These are phyloP conservation scores for Stygiomarasmius scandens DNA, from an alignment of 1,284 basidiomycete genomes.

Conservation along the genomic window DNA sequence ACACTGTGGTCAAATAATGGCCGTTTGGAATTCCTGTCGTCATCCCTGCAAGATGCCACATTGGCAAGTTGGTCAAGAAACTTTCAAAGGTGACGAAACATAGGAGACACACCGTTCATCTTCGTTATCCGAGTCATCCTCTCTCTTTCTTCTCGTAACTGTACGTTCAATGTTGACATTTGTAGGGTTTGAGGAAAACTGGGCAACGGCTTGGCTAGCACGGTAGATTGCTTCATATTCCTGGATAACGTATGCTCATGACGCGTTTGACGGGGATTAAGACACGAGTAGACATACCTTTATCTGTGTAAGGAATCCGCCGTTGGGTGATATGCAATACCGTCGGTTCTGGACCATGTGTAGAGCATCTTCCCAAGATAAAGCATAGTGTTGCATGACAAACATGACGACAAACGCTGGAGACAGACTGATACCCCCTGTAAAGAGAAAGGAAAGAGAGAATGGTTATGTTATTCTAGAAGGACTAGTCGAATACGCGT, in stretches of 20 bases:
- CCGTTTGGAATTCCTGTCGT: constrained; percentile 51
- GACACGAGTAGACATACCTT: constrained; percentile 58
- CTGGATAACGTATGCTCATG: constrained; percentile 36
- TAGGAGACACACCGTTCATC: constrained; percentile 45
- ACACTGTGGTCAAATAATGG: constrained; percentile 33
- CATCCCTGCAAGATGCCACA: constrained; percentile 42
- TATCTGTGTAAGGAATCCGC: constrained; percentile 85
- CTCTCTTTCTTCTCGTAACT: constrained; percentile 61
- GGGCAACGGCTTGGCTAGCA: constrained; percentile 66
- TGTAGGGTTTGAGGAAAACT: constrained; percentile 49
- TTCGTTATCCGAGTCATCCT: constrained; percentile 66
- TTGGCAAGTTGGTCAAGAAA: constrained; percentile 9
- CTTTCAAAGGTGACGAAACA: constrained; percentile 7
- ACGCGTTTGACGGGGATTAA: constrained; percentile 3
- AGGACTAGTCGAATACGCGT: not conserved
- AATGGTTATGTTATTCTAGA: not conserved
- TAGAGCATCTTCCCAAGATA: constrained; percentile 84
- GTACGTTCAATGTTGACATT: constrained; percentile 26
- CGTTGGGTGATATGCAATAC: constrained; percentile 89
- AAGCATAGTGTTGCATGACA: constrained; percentile 81
- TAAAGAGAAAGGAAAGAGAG: not conserved
- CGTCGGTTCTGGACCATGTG: constrained; percentile 86
- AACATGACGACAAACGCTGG: constrained; percentile 92
- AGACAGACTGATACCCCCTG: constrained; percentile 86
- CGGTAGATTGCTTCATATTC: constrained; percentile 91